These are phyloP conservation scores for Nitzschia sp. DNA, from an alignment of 108 stramenopile species.

Conservation along the genomic window DNA sequence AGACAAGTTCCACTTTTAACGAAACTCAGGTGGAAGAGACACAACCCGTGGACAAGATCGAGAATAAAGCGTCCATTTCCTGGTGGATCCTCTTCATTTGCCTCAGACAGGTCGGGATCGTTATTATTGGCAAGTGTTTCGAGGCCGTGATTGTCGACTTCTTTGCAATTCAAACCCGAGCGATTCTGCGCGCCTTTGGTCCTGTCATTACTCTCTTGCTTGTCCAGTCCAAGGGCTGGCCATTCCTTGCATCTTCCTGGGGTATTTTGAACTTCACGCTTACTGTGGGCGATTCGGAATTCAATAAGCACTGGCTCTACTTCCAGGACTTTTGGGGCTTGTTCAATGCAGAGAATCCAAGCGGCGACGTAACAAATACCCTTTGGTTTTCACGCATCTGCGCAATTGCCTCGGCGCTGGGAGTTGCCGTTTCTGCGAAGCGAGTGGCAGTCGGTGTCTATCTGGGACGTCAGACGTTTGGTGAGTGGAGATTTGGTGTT, in stretches of 20 bases:
- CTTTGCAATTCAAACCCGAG: conserved; percentile 24
- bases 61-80: conserved; percentile 28
- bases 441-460: conserved; percentile 60
- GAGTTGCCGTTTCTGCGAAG: conserved; percentile 56
- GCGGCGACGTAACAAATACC: conserved; percentile 2
- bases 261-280: conserved; percentile 33
- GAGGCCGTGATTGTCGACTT: conserved; percentile 46
- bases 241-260: conserved; percentile 45
- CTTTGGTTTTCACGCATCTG: conserved; percentile 30
- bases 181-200: conserved; percentile 16
- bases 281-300: conserved; percentile 22
- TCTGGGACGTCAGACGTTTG: conserved; percentile 53
- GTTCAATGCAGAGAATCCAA: conserved; percentile 15
- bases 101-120: conserved; percentile 38
- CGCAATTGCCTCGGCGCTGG: conserved; percentile 45
- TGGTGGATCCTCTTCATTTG: conserved; percentile 45
- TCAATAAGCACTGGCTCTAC: conserved; percentile 46
- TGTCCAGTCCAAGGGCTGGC: conserved; percentile 55
- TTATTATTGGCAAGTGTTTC: conserved; percentile 21
- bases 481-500: conserved; percentile 21
- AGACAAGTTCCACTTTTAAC: neutral
- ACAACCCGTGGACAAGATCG: neutral
- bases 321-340: conserved; percentile 6
- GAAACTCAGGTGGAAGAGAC: neutral
- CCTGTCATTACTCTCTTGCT: conserved; percentile 35